Evolutionary conservation across 2,329 filamentous ascomycete genomes (phyloP), one percentile per base, ranked within the genome.

Genomic region (Coleophoma cylindrospora): DNA sequence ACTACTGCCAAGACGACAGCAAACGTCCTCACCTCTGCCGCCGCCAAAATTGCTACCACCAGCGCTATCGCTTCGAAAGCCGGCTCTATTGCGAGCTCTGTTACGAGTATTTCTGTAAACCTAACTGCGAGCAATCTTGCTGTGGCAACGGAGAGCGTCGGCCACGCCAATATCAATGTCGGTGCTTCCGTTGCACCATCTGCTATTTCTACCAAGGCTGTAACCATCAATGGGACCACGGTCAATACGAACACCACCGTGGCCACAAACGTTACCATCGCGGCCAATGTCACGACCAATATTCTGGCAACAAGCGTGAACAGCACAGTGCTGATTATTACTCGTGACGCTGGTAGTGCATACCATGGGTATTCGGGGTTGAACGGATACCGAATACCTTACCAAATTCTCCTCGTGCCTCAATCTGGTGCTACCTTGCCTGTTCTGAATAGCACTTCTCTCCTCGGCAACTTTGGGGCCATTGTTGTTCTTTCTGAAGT

Each of bases 361-460:
- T 66, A 65, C 15, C 73, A 74, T 27, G 75, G 74, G 12, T 73
- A 71, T 34, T 74, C 73, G 12, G 80, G 80, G 21, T 71, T 84
- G 9, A 75, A 79, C 58, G 79, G 71, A 50, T 84, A 84, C 57
- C 80, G 79, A 33, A 83, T 84, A 54, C 78, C 80, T 1, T 83
- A 73, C 57, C 68, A 81, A 56, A 69, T 74, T 6, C 59, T 82
- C 11, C 55, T 75, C 17, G 77, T 84, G n/a, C 79, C 79, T 8
- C 69, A 77, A 57, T 58, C 61, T 7, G 80, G 80, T 13, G 66
- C 70, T 5, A 56, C 66, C 15, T 72, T 84, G 27, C 81, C 81
- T 1, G 54, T 64, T 0, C 70, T 84, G 33, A 82, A 77, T 58
- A 68, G 69, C 12, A 54, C 54, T 33, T 67, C 64, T 3, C 70